Evolutionary conservation across 352 stramenopile genomes (phyloP), one percentile per base, ranked within the genome.

Genomic region (Phytophthora uliginosa): DNA sequence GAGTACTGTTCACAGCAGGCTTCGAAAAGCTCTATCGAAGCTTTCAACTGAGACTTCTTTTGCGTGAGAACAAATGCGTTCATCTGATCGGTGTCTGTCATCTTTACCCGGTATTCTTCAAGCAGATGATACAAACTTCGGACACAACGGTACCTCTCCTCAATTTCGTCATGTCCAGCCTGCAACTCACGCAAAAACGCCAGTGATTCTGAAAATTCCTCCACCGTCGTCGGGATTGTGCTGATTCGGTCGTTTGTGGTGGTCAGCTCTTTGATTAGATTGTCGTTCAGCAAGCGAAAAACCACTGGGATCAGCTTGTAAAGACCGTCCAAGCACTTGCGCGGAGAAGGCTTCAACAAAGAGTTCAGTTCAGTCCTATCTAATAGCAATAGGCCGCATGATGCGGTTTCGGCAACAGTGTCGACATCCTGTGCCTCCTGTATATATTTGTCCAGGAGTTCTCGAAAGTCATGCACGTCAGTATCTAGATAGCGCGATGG

Each of bases 11-110:
- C 85, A 59, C 81, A 89, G 28, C 76, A 88, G 38, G 63, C 89
- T 69, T 93, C 86, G 60, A 95, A 92, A 2, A 92, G 47, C 47
- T 94, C 86, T 72, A 93, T 93, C 2, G 88, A 94, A 3, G 85
- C 88, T 45, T 86, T 89, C 31, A 95, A 65, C 60, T 94, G 88
- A 2, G 85, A 74, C n/a, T 74, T 81, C 67, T 92, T 92, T 42
- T 95, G 88, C 0, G 88, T 89, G 2, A 94, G 66, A 45, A 94
- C 55, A 62, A 94, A 93, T 13, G 84, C 82, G 45, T 93, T 93
- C 54, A 88, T 90, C 61, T 93, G 85, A 33, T 95, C 88, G 1
- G 74, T 68, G 60, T 95, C 88, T 0, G 77, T 85, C 52, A 93
- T 72, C 57, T 90, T 90, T 33, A 95, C 78, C 10, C 68, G 68